Base-by-base conservation (phyloP, 2,329 filamentous ascomycete genomes). In the Curvularia sp. region DNA sequence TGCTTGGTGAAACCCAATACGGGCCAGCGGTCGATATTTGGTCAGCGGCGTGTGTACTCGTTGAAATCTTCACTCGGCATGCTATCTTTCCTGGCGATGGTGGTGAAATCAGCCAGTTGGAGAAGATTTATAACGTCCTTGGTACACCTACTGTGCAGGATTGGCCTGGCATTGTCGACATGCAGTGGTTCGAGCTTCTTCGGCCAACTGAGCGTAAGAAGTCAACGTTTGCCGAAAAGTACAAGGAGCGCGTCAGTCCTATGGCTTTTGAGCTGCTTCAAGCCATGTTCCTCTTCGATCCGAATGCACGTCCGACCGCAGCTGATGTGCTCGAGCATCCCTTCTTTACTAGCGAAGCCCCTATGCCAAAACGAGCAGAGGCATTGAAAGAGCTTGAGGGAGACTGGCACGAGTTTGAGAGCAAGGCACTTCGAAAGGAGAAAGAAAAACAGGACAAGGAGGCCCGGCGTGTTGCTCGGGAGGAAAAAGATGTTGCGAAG, bases 341-440 rank as follows among this genome's bases (percentile, higher is more conserved):
- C 1, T 99, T 99, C 80, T 99, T 99, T 73, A 88, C 86, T 4
- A 83, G 83, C 38, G 95, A 99, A 78, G 88, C 92, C 66, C 94
- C 95, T 18, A 77, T 82, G 55, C 83, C 93, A 22, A 86, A 85
- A 70, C 92, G 96, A 72, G 91, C 93, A 41, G 82, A 89, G 64
- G 93, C 97, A 88, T 85, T 99, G 49, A 88, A 89, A 59, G 82
- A 88, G 49, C 84, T 99, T 30, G 87, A 95, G 68, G 95, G 95
- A 22, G 95, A 99, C 70, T 99, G 95, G 95, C 95, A 99, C 74
- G 95, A 99, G 75, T 97, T 98, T 71, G 95, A 99, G 80, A 96
- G 92, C 55, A 99, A 99, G 80, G 93, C 93, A 15, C 83, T 97
- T 26, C 85, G 95, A 31, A 95, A 95, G 67, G 93, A 97, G 76